Evolutionary conservation across 192 early-diverging fungal genomes (phyloP).

Genomic region (Podila horticola): DNA sequence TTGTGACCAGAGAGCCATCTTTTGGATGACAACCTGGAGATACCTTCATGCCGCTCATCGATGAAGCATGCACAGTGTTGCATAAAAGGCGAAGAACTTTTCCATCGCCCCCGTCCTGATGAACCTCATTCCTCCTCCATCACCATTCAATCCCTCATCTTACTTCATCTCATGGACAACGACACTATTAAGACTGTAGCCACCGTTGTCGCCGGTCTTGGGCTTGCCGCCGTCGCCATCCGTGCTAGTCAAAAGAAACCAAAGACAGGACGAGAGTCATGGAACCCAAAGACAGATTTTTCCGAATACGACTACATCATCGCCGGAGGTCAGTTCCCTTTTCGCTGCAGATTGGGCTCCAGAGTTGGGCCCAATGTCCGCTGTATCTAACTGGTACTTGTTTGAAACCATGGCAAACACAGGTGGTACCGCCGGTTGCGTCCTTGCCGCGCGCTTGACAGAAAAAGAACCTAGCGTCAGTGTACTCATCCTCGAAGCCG

Average conservation of each 20-base stretch:
- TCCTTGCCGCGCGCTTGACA: constrained; percentile 17
- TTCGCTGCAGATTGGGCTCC: not conserved
- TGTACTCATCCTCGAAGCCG: constrained; percentile 28
- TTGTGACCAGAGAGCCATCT: no score
- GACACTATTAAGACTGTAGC: not conserved
- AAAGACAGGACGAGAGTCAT: constrained; percentile 11
- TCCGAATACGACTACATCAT: constrained; percentile 20
- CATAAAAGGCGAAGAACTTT: no score
- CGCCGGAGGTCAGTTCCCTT: constrained; percentile 7
- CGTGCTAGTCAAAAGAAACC: not conserved
- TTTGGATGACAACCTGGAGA: no score
- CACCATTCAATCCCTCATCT: not conserved
- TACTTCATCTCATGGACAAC: not conserved
- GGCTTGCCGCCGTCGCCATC: constrained; percentile 7
- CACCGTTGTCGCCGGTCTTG: not conserved
- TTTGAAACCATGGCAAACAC: no score
- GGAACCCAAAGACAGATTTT: constrained; percentile 5
- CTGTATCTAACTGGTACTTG: no score
- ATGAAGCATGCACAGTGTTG: no score
- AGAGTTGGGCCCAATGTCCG: no score
- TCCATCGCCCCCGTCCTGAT: no score
- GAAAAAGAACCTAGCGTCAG: constrained; percentile 16
- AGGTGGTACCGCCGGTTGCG: constrained; percentile 33
- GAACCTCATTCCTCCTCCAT: not conserved
- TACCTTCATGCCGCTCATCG: no score